Base-by-base conservation (phyloP, 768 basidiomycete genomes). In the Scleroderma citrinum region DNA sequence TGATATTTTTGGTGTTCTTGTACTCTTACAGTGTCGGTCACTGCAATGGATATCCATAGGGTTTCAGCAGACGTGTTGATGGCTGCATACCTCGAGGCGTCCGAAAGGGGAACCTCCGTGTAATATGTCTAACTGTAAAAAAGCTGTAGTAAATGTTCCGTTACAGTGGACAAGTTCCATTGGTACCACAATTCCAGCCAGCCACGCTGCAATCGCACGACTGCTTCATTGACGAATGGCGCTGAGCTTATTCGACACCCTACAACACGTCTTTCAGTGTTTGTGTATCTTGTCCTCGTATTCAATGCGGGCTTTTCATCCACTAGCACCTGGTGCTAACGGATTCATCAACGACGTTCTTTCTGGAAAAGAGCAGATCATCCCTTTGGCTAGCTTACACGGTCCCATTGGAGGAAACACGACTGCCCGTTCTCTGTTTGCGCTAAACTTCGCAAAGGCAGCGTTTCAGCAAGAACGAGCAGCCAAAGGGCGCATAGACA, bases 381-480 rank as follows among this genome's bases (percentile, higher is more conserved):
- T 77, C 41, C 75, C 73, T 3, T 68, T 76, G 52, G 58, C 54
- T 6, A 74, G 77, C 14, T 65, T 72, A 16, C 74, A 78, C 41
- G 76, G 79, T 37, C 80, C 80, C 37, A 59, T 64, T 34, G 68
- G 71, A 31, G 49, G 36, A 32, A 56, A 55, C 21, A 47, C 44
- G 8, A 74, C 81, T 13, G 71, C 80, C 3, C 85, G 82, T 52
- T 81, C 81, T 12, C 69, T 86, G 39, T 81, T 83, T 8, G 77
- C 78, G 3, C 56, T 85, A 55, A 84, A 83, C 54, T 83, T 81
- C 48, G 78, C 73, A 12, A 71, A 81, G 20, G 51, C 77, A 10
- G 66, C 71, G n/a, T 73, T 82, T 19, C 54, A 55, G 11, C 45
- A 60, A 17, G 34, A 42, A 34, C 51, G 51, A 20, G 53, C 50